A percentile compares a stretch with the other conserved stretches of the same genome.
Evolutionary conservation across 179 eudicot species (phyloP).

Genomic region (Spinacia oleracea): DNA sequence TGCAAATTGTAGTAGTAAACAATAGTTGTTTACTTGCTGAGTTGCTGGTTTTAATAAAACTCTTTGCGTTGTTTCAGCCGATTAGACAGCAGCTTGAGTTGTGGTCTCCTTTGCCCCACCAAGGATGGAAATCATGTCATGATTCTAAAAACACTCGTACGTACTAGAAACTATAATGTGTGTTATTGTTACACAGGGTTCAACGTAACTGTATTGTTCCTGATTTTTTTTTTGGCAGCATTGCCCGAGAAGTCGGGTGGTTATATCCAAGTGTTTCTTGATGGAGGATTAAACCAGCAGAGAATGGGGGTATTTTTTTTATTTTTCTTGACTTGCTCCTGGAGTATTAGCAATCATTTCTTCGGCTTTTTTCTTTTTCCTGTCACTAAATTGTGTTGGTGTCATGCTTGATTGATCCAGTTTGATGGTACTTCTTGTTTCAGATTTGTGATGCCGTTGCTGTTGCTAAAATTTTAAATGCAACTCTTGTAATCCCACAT

Average conservation of each 20-base stretch:
- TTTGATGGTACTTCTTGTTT: conserved; percentile 14
- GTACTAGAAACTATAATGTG: conserved; percentile 30
- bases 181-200: conserved; percentile 4
- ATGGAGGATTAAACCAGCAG: conserved; percentile 98
- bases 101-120: conserved; percentile 77
- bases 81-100: conserved; percentile 54
- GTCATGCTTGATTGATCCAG: background rate
- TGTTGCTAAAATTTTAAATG: conserved; percentile 93
- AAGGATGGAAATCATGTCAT: conserved; percentile 73
- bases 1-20: background rate
- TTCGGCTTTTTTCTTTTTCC: background rate
- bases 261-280: conserved; percentile 92
- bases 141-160: conserved; percentile 44
- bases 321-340: conserved; percentile 1
- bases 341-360: background rate
- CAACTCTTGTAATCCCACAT: conserved; percentile 90
- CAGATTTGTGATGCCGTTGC: conserved; percentile 99
- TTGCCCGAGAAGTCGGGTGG: conserved; percentile 63
- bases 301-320: conserved; percentile 79
- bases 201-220: background rate
- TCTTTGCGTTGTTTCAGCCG: conserved; percentile 46
- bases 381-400: background rate
- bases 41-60: conserved; percentile 3
- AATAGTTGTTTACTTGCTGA: background rate
- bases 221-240: conserved; percentile 39